Percentiles rank a stretch among this genome's conserved stretches.
Evolutionary conservation across 495 filamentous ascomycete genomes (phyloP).

Genomic region (Hypomontagnella submonticulosa): DNA sequence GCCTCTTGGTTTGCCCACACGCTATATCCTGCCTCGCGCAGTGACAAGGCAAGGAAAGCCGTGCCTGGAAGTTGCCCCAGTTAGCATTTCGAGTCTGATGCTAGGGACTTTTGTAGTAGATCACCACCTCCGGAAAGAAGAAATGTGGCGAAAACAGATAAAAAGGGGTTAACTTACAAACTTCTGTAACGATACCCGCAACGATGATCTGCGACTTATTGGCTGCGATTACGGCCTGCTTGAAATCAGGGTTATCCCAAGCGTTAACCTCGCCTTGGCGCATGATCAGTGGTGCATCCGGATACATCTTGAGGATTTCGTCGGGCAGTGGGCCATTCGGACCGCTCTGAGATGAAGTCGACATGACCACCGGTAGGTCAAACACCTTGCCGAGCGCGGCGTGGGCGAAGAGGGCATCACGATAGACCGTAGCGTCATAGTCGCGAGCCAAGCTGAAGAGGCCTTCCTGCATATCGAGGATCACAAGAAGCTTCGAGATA

Average conservation of each 20-base stretch:
- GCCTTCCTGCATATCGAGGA: slow-evolving; percentile 79
- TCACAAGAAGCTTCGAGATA: slow-evolving; percentile 63
- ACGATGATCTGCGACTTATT: slow-evolving; percentile 78
- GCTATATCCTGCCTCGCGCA: slow-evolving; percentile 76
- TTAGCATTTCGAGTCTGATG: too few species aligned
- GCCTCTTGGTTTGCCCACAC: slow-evolving; percentile 83
- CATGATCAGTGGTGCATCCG: slow-evolving; percentile 71
- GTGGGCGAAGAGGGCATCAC: slow-evolving; percentile 75
- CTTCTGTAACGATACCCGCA: slow-evolving; percentile 79
- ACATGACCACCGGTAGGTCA: slow-evolving; percentile 74
- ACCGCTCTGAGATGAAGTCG: slow-evolving; percentile 70
- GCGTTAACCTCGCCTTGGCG: slow-evolving; percentile 82
- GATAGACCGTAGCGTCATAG: slow-evolving; percentile 69
- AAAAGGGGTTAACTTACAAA: slow-evolving; percentile 61
- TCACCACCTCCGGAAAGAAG: too few species aligned
- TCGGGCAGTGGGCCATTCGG: slow-evolving; percentile 77
- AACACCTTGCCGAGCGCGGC: slow-evolving; percentile 74
- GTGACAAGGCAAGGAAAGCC: slow-evolving; percentile 76
- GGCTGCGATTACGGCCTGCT: slow-evolving; percentile 70
- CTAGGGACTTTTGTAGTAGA: too few species aligned
- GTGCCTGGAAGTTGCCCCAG: slow-evolving; percentile 58
- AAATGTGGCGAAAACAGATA: neutral
- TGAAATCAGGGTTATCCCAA: slow-evolving; percentile 81
- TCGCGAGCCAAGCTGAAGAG: slow-evolving; percentile 74
- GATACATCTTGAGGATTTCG: slow-evolving; percentile 76